Percentiles rank a stretch among this genome's conserved stretches.
Conservation (phyloP, 257 asterid genomes). For the Ligustrum vulgare region DNA sequence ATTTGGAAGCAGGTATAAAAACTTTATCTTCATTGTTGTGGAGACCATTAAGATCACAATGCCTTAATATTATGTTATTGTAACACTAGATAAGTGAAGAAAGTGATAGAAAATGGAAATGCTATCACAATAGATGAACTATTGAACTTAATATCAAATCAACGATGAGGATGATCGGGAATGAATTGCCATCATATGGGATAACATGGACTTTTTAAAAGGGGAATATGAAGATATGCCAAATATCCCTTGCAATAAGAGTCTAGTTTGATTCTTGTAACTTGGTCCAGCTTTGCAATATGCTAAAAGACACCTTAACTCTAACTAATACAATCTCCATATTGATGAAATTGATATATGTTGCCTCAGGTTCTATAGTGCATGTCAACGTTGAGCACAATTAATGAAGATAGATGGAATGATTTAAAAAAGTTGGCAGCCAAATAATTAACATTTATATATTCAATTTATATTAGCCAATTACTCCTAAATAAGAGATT, state of each 20-base stretch:
- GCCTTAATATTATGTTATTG: background rate
- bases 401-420: background rate
- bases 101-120: background rate
- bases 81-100: background rate
- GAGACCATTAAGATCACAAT: background rate
- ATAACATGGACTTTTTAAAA: background rate
- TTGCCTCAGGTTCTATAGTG: background rate
- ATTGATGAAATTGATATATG: background rate
- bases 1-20: background rate
- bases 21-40: background rate
- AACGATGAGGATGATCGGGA: background rate
- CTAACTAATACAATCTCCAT: background rate
- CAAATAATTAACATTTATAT: background rate
- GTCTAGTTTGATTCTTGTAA: conserved; percentile 6
- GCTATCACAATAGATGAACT: background rate
- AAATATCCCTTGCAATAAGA: conserved; percentile 8
- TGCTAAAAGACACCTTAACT: background rate
- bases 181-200: background rate
- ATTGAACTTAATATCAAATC: background rate
- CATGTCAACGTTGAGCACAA: background rate
- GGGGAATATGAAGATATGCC: background rate
- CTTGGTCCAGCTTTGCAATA: background rate
- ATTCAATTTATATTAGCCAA: background rate
- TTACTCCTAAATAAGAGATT: background rate
- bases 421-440: background rate